A percentile compares a stretch with the other conserved stretches of the same genome.
Conservation (phyloP, 129 eudicot species). For the Calendula officinalis region DNA sequence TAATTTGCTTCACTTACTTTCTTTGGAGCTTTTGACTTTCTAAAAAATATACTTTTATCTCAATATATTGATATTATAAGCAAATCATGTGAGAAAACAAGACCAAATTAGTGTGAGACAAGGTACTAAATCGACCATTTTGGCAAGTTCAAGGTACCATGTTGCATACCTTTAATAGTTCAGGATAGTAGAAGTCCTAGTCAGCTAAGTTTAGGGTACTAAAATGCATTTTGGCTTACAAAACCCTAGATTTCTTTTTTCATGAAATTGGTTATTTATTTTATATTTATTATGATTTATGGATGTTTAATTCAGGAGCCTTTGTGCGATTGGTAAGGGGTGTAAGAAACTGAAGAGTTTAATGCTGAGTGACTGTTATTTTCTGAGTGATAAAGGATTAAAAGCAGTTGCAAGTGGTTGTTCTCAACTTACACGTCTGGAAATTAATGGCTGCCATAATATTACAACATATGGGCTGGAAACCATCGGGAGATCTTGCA, state of each 20-base stretch:
- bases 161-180: too few species aligned
- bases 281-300: background rate
- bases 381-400: constrained; percentile 68
- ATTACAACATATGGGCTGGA: constrained; percentile 72
- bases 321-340: constrained; percentile 77
- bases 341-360: constrained; percentile 67
- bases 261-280: background rate
- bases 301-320: constrained; percentile 50
- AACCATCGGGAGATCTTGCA: constrained; percentile 71
- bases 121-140: too few species aligned
- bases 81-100: too few species aligned
- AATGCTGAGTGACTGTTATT: constrained; percentile 71
- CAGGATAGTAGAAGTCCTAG: too few species aligned
- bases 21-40: too few species aligned
- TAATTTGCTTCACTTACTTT: too few species aligned
- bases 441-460: constrained; percentile 89
- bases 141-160: too few species aligned
- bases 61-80: too few species aligned
- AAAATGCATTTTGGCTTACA: too few species aligned
- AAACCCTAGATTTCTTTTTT: background rate
- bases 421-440: constrained; percentile 70
- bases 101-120: too few species aligned
- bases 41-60: too few species aligned
- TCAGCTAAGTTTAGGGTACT: too few species aligned
- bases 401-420: constrained; percentile 88